Conservation (phyloP, 495 filamentous ascomycete genomes). For the Cercophora sp. region DNA sequence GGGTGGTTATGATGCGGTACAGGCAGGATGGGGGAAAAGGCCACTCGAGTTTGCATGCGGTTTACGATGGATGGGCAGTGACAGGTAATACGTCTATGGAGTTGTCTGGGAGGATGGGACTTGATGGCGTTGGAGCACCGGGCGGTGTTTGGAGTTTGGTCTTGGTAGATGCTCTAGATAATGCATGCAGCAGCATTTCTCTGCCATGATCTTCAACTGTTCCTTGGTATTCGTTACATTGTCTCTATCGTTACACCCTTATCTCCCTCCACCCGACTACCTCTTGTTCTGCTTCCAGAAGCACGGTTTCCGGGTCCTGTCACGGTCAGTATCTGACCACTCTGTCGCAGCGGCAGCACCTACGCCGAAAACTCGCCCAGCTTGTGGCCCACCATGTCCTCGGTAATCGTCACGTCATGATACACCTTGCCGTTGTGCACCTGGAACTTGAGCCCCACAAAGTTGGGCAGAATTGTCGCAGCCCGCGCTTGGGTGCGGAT, state of each 20-base stretch:
- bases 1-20: not conserved
- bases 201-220: not conserved
- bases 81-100: no score
- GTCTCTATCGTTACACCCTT: not conserved
- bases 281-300: conserved; percentile 37
- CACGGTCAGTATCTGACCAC: no score
- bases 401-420: conserved; percentile 80
- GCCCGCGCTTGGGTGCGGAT: conserved; percentile 85
- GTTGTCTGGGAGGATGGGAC: no score
- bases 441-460: conserved; percentile 89
- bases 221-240: not conserved
- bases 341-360: conserved; percentile 38
- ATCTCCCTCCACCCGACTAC: not conserved
- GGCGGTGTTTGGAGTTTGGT: no score
- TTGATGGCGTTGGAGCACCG: no score
- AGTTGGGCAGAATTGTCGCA: conserved; percentile 93
- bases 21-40: no score
- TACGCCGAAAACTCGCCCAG: conserved; percentile 92
- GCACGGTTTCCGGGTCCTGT: conserved; percentile 83
- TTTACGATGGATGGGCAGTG: no score
- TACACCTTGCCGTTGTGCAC: conserved; percentile 96
- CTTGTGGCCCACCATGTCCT: conserved; percentile 98
- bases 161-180: no score
- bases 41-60: no score
- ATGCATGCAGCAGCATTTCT: no score